These are phyloP conservation scores for Fusarium pseudoanthophilum DNA, from an alignment of 2,329 filamentous ascomycete species.

Conservation along the genomic window DNA sequence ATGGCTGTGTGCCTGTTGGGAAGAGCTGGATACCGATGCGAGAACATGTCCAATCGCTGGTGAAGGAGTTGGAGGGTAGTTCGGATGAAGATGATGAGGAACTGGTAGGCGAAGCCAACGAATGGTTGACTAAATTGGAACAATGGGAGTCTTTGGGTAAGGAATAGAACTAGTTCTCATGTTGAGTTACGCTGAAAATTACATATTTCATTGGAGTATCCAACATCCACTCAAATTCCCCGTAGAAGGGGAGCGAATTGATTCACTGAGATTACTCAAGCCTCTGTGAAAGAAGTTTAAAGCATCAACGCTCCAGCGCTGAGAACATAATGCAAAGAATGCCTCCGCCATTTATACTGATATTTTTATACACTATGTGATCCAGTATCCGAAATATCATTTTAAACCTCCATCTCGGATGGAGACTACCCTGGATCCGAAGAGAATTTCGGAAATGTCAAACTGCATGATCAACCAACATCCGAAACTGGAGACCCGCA, in stretches of 20 bases:
- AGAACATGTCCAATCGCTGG: background rate
- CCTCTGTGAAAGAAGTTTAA: fast-evolving
- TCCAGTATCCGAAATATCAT: background rate
- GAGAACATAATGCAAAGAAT: background rate
- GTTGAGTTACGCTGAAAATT: no score
- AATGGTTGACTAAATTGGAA: background rate
- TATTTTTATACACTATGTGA: no score
- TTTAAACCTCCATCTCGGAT: background rate
- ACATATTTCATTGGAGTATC: fast-evolving
- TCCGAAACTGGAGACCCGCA: background rate
- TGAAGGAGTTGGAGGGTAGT: background rate
- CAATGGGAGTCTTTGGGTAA: background rate
- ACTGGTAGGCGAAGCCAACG: background rate
- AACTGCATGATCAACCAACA: background rate
- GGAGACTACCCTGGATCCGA: background rate
- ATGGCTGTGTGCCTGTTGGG: background rate
- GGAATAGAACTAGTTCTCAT: background rate
- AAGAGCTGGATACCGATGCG: constrained; percentile 1
- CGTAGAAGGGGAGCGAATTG: no score
- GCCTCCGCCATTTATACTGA: background rate
- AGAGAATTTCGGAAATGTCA: background rate
- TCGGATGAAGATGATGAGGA: background rate
- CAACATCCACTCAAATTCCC: background rate
- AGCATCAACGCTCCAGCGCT: background rate
- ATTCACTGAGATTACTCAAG: fast-evolving